These are phyloP conservation scores for Umbilicus rupestris DNA, from an alignment of 164 flowering plant genomes.

Conservation along the genomic window DNA sequence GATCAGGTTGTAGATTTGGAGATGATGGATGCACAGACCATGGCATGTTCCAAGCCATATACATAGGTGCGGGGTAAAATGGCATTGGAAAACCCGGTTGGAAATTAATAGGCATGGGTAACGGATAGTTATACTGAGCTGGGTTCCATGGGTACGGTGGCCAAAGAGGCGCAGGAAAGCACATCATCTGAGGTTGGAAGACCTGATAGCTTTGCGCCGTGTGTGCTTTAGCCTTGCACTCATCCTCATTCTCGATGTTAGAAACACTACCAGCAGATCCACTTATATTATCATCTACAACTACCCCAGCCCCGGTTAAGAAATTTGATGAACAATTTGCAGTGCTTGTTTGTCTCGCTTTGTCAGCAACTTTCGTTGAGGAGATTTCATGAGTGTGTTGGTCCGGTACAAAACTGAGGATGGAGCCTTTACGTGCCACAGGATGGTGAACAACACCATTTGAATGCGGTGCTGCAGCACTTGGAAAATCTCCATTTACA, in stretches of 20 bases:
- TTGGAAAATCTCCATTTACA: constrained; percentile 20
- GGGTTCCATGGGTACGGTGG: constrained; percentile 19
- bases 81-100: constrained; percentile 27
- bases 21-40: constrained; percentile 10
- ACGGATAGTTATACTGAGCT: constrained; percentile 15
- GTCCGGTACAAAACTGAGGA: constrained; percentile 34
- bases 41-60: constrained; percentile 27
- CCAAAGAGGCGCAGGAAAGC: constrained; percentile 25
- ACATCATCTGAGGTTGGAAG: constrained; percentile 19
- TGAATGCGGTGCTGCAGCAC: constrained; percentile 9
- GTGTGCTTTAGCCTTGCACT: constrained; percentile 8
- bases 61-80: constrained; percentile 23
- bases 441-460: constrained; percentile 14
- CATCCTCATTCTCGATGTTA: constrained; percentile 5
- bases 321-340: constrained; percentile 10
- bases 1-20: constrained; percentile 9
- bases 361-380: background rate
- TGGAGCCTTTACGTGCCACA: constrained; percentile 16
- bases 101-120: constrained; percentile 17
- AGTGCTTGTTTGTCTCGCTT: constrained; percentile 10
- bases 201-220: constrained; percentile 8
- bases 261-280: background rate
- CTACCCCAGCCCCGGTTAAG: background rate
- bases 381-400: background rate
- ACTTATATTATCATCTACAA: background rate